Evolutionary conservation across 106 monocot genomes (phyloP).

Genomic region (Triglochin maritima): DNA sequence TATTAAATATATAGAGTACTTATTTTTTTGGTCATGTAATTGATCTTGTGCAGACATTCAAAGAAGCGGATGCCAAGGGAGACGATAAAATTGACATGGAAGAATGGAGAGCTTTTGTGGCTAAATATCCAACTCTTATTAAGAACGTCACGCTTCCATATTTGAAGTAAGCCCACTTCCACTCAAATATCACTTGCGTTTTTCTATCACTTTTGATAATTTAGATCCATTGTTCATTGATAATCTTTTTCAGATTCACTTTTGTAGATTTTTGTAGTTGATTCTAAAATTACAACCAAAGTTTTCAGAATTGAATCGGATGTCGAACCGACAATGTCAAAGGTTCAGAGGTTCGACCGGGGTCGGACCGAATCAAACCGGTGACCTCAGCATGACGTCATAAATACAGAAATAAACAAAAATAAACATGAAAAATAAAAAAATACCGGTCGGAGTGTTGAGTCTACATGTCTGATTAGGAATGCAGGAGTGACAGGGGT

Average conservation of each 20-base stretch:
- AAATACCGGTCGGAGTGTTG: no score
- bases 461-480: no score
- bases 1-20: background rate
- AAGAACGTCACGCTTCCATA: conserved; percentile 38
- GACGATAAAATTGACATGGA: conserved; percentile 24
- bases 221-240: background rate
- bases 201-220: background rate
- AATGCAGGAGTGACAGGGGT: no score
- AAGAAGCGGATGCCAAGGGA: conserved; percentile 23
- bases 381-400: no score
- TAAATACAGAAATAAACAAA: no score
- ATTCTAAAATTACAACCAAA: no score
- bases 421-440: no score
- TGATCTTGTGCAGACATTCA: conserved; percentile 16
- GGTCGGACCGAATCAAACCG: no score
- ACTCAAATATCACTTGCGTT: background rate
- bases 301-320: no score
- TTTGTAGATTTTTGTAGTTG: background rate
- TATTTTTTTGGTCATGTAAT: background rate
- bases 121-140: conserved; percentile 13
- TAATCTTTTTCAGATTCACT: background rate
- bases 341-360: no score
- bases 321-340: no score
- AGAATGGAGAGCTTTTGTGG: conserved; percentile 30
- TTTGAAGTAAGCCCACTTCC: conserved; percentile 16